A percentile compares a stretch with the other conserved stretches of the same genome.
Evolutionary conservation across 2,329 filamentous ascomycete genomes (phyloP).

Genomic region (Botrytis aclada): DNA sequence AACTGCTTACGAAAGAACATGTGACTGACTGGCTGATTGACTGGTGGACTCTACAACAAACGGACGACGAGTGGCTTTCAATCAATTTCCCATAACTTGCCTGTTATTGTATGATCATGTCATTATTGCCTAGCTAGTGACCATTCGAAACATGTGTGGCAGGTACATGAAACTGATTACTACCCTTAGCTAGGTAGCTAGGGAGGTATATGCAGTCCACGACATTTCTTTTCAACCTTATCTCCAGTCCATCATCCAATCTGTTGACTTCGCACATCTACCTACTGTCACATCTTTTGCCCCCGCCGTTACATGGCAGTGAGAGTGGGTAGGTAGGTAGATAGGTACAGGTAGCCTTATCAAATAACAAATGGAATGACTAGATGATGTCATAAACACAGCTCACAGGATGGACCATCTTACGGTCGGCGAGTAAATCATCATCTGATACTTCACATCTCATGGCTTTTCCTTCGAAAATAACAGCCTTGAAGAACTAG

Average conservation of each 20-base stretch:
- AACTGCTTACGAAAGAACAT: background rate
- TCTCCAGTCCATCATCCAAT: background rate
- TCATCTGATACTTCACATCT: background rate
- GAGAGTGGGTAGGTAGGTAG: background rate
- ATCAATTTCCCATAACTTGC: background rate
- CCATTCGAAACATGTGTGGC: background rate
- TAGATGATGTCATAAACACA: background rate
- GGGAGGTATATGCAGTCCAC: background rate
- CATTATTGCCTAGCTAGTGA: background rate
- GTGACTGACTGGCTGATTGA: background rate
- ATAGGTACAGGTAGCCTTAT: background rate
- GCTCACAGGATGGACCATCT: background rate
- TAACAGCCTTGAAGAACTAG: background rate
- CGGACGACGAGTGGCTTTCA: background rate
- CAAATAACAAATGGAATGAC: background rate
- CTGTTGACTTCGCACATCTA: background rate
- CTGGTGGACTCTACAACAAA: background rate
- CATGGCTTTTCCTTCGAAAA: background rate
- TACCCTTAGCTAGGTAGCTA: background rate
- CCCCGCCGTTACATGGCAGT: background rate
- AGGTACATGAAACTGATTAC: background rate
- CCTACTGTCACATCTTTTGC: background rate
- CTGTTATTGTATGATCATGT: background rate
- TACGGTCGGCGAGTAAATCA: background rate
- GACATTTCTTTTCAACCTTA: background rate